Base-by-base conservation (phyloP, 2,329 filamentous ascomycete genomes). In the Verticillium dahliae region DNA sequence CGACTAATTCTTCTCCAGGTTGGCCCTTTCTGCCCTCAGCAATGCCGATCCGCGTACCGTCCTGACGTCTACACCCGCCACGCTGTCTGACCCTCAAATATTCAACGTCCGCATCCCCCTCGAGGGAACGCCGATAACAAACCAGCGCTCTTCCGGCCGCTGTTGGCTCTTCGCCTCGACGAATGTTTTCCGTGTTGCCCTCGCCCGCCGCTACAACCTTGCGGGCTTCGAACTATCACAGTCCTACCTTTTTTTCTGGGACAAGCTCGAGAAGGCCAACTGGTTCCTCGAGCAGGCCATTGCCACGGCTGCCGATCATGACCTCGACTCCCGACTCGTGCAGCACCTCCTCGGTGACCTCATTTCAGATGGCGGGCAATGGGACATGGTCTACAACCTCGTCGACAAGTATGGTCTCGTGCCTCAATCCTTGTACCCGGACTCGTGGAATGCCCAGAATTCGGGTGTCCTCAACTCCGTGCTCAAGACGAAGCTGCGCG, bases 81-180 rank as follows among this genome's bases (percentile, higher is more conserved):
- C 84, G 60, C 84, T 91, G 63, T 76, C 82, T 50, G 89, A 95
- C 71, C 88, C 86, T 60, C 92, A 96, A 61, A 83, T 90, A 64
- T 96, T 92, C 85, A 96, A 93, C 71, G 76, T 92, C 72, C 87
- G 86, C 73, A 92, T 96, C 63, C 90, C 91, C 0, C 82, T 90
- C 60, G 92, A 96, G 73, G 92, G 92, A 57, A 83, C 81, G 0
- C 92, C 92, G 0, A 88, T 96, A 65, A 96, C 92, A 0, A 93
- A 96, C 73, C 92, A 97, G 77, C 83, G 88, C 38, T 85, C 85
- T 7, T 92, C 89, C 2, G 92, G 92, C 7, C 83, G 92, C 65
- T 97, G 92, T 80, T 97, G 92, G 92, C 85, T 96, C 65, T 97
- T 97, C 68, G 92, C 92, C 1, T 86, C 90, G 4, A 95, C 91